Evolutionary conservation across 192 early-diverging fungal species (phyloP), one percentile per base, ranked within the genome.

Genomic region (Coemansia sp.): DNA sequence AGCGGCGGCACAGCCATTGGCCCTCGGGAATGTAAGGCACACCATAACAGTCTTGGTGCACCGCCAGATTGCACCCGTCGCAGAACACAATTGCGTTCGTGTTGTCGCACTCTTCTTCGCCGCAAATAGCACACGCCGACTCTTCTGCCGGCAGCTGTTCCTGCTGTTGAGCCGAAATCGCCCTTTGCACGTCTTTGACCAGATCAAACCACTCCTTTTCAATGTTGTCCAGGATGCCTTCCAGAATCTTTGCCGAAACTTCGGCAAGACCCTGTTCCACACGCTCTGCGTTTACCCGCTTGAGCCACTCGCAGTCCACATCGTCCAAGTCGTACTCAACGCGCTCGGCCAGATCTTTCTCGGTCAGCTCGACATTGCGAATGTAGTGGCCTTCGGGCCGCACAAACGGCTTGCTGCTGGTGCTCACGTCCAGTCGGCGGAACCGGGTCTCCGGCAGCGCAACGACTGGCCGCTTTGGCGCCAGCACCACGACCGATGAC

Each of bases 41-140:
- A 20, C 97, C 97, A 75, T 99, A 99, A 73, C 97, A 99, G 73
- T 98, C 96, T 84, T 99, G 97, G 83, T 99, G 97, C 9, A 99
- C 97, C 2, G 96, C 96, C 54, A 99, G 73, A 71, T 99, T 96
- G 74, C 97, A 99, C 0, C 97, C 97, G 77, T 99, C 97, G 82
- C 97, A 99, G 66, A 97, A 99, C 6, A 99, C 97, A 54, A 99
- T 99, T 0, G 94, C 96, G 69, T 99, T 99, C 71, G 91, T 90
- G 73, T 99, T 99, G 81, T 99, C 97, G 77, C 93, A 91, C 82
- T 99, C 97, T n/a, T 93, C 92, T 64, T 97, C 94, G 63, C 96
- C 94, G 78, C 97, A 99, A 18, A 99, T 90, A 2, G 91, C 91
- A 63, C 97, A 99, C 5, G 86, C 85, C 1, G 88, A 86, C 62